Conservation (phyloP, 106 monocot genomes). For the Dendrobium catenatum region DNA sequence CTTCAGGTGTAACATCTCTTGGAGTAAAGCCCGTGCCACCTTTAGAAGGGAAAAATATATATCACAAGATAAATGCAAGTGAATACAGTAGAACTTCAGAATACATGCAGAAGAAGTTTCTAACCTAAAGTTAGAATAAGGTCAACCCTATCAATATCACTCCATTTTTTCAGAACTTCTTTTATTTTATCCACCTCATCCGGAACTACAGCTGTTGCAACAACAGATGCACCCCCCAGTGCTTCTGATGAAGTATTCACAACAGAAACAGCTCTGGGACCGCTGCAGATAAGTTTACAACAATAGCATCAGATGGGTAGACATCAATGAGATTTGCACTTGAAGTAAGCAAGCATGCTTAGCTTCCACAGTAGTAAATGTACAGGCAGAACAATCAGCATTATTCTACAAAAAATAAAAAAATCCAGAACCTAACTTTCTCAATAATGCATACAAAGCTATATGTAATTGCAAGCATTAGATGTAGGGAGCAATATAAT, state of each 20-base stretch:
- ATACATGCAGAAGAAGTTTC: neutral
- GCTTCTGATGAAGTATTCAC: slow-evolving; percentile 75
- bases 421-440: neutral
- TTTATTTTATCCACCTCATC: slow-evolving; percentile 74
- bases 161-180: slow-evolving; percentile 53
- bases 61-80: neutral
- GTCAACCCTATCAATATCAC: slow-evolving; percentile 76
- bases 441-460: neutral
- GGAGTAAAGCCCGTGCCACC: slow-evolving; percentile 97
- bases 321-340: neutral
- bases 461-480: neutral
- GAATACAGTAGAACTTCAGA: neutral
- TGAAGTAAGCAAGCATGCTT: neutral
- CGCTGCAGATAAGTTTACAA: slow-evolving; percentile 34
- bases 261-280: slow-evolving; percentile 88
- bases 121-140: slow-evolving; percentile 89
- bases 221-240: slow-evolving; percentile 64
- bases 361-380: neutral
- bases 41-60: slow-evolving; percentile 17
- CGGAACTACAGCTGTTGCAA: slow-evolving; percentile 73
- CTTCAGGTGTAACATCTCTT: slow-evolving; percentile 97
- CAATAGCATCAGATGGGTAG: neutral
- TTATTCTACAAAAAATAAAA: neutral
- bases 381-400: neutral
- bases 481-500: slow-evolving; percentile 8